These are phyloP conservation scores for Clonostachys solani DNA, from an alignment of 2,329 filamentous ascomycete genomes.

Conservation along the genomic window DNA sequence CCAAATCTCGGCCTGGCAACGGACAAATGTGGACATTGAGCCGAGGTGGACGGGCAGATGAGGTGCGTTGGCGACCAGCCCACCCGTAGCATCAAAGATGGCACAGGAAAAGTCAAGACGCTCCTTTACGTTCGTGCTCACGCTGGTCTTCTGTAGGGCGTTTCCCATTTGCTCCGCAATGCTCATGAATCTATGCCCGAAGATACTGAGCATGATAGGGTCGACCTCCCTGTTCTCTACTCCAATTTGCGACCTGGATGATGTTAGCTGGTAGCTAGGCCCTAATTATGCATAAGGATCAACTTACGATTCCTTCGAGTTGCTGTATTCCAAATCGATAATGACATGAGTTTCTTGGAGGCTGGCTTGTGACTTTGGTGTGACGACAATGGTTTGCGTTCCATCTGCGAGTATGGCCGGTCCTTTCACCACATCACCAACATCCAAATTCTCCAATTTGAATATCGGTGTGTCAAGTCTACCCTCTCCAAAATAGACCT, in stretches of 20 bases:
- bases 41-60: constrained; percentile 79
- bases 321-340: constrained; percentile 69
- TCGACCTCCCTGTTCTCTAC: constrained; percentile 30
- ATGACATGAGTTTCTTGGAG: constrained; percentile 85
- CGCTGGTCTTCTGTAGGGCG: constrained; percentile 74
- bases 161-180: constrained; percentile 84
- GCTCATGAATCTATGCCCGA: constrained; percentile 80
- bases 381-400: constrained; percentile 88
- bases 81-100: constrained; percentile 71
- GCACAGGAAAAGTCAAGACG: constrained; percentile 80
- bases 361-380: constrained; percentile 70
- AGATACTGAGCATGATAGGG: constrained; percentile 75
- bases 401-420: constrained; percentile 85
- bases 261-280: too few species aligned
- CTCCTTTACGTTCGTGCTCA: constrained; percentile 80
- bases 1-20: constrained; percentile 76
- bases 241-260: neutral
- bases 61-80: constrained; percentile 73
- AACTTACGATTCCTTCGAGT: constrained; percentile 25
- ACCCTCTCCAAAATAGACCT: constrained; percentile 83
- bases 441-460: constrained; percentile 68
- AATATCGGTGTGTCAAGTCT: constrained; percentile 76
- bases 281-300: neutral
- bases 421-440: constrained; percentile 70
- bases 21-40: constrained; percentile 78